Evolutionary conservation across 208 protist species (phyloP).

Genomic region (Leptomonas pyrrhocoris): DNA sequence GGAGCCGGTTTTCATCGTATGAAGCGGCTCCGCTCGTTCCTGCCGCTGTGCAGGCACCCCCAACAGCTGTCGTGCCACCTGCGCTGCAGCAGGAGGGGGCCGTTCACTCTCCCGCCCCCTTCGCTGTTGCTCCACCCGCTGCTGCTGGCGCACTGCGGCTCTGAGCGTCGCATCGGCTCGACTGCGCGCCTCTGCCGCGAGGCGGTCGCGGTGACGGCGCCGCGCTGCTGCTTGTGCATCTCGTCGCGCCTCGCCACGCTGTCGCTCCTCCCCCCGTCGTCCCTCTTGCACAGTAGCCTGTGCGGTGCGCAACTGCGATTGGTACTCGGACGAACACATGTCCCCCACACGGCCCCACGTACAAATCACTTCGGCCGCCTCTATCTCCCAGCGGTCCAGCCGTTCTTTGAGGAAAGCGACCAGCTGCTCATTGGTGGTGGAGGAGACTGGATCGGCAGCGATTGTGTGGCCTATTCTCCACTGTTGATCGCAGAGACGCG

Average conservation of each 20-base stretch:
- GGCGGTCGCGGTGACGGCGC: conserved; percentile 10
- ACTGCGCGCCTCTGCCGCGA: conserved; percentile 1
- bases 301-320: conserved; percentile 22
- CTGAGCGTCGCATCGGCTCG: conserved; percentile 1
- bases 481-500: not conserved
- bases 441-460: not conserved
- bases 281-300: conserved; percentile 2
- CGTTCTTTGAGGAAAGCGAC: conserved; percentile 14
- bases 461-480: conserved; percentile 1
- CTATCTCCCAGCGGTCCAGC: conserved; percentile 20
- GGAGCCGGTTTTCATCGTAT: not conserved
- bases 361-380: conserved; percentile 12
- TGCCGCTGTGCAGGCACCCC: not conserved
- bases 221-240: not conserved
- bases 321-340: conserved; percentile 27
- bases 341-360: conserved; percentile 16
- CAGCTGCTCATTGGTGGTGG: not conserved
- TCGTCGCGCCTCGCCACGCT: not conserved
- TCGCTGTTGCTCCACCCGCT: conserved; percentile 5
- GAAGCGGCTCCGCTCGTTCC: not conserved
- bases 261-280: not conserved
- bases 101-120: not conserved
- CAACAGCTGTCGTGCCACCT: not conserved
- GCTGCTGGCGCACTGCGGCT: conserved; percentile 1
- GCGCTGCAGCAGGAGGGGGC: not conserved